phyloP scores from a whole-genome alignment of 345 rosid species.

The Durio zibethinus region DNA sequence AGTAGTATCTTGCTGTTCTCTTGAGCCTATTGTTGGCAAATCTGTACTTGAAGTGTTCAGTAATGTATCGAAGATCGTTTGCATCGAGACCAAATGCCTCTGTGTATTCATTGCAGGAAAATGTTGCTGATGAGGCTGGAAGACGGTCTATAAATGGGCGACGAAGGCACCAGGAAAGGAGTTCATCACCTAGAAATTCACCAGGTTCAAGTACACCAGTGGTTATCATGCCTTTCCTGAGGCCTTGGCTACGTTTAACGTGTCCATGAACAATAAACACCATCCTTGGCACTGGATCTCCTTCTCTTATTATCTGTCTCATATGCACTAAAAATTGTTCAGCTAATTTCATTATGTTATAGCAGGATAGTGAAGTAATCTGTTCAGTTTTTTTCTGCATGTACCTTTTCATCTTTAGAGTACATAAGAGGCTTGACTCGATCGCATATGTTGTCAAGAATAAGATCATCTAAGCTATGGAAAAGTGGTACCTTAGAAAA shows the following conservation, averaged over 20 bases:
- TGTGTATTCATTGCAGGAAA: conserved; percentile 50
- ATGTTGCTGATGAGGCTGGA: conserved; percentile 87
- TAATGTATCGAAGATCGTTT: conserved; percentile 62
- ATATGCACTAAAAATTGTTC: neutral
- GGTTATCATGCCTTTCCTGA: conserved; percentile 72
- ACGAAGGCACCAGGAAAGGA: conserved; percentile 92
- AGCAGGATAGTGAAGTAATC: neutral
- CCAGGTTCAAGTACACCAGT: conserved; percentile 71
- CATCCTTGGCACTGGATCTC: conserved; percentile 87
- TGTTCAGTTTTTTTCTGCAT: neutral
- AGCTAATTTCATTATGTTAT: neutral
- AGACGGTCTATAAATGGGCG: conserved; percentile 82
- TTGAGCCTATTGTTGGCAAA: conserved; percentile 71
- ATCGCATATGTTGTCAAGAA: conserved; percentile 92
- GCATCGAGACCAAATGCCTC: conserved; percentile 70
- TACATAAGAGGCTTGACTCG: conserved; percentile 66
- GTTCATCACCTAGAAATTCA: conserved; percentile 82
- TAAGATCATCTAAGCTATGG: conserved; percentile 73
- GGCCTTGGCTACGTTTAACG: conserved; percentile 55
- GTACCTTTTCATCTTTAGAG: conserved; percentile 93
- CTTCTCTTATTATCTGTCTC: conserved; percentile 82
- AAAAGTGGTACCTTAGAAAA: conserved; percentile 68
- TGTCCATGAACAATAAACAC: conserved; percentile 62
- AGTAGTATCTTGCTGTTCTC: conserved; percentile 78
- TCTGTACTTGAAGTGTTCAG: conserved; percentile 81